Evolutionary conservation across 768 basidiomycete species (phyloP).

Genomic region (Tephrocybe rancida): DNA sequence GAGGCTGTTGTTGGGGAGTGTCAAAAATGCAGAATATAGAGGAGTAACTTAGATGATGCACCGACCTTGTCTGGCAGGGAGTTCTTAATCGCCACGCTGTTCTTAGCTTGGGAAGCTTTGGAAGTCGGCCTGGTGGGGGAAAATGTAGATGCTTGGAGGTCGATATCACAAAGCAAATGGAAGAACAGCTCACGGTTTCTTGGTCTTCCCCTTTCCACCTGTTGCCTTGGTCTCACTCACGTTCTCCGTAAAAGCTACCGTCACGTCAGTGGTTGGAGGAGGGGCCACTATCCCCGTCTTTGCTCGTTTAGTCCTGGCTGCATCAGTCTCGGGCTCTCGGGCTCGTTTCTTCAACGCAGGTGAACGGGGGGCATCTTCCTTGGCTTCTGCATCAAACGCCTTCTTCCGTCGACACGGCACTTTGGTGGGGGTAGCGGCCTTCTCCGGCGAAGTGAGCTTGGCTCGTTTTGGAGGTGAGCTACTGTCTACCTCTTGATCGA

Average conservation of each 20-base stretch:
- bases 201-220: neutral
- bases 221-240: neutral
- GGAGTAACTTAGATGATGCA: neutral
- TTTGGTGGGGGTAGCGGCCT: neutral
- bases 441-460: neutral
- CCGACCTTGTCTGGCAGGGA: neutral
- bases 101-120: neutral
- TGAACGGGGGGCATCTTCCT: neutral
- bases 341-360: constrained; percentile 7
- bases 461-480: neutral
- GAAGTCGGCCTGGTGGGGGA: neutral
- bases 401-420: neutral
- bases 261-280: neutral
- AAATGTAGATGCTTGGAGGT: neutral
- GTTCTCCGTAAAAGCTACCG: neutral
- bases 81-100: neutral
- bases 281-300: neutral
- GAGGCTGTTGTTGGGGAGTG: neutral
- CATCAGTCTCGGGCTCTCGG: constrained; percentile 5
- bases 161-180: neutral
- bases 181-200: constrained; percentile 5
- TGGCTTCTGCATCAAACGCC: neutral
- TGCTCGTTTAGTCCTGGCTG: neutral
- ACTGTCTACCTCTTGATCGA: neutral
- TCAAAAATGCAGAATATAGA: neutral